Evolutionary conservation across 2,329 filamentous ascomycete genomes (phyloP).

Genomic region (Rhexocercosporidium sp.): DNA sequence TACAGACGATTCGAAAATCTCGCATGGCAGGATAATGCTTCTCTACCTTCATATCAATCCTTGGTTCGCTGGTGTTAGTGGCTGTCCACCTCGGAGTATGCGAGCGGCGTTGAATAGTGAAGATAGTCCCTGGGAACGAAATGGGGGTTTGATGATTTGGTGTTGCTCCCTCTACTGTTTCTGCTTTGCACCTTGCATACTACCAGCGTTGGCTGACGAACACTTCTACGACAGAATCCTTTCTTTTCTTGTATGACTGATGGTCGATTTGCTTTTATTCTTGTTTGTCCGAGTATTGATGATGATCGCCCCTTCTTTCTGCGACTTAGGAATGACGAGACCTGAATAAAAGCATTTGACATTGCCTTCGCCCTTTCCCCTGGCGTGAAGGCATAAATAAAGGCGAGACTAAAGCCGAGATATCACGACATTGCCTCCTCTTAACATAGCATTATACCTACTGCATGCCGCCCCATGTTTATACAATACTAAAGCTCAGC

Average conservation of each 20-base stretch:
- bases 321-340: not conserved
- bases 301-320: constrained; percentile 14
- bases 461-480: not conserved
- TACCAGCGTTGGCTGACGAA: constrained; percentile 15
- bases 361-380: not conserved
- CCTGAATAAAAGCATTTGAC: constrained; percentile 2
- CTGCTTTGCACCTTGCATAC: constrained; percentile 15
- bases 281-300: constrained; percentile 19
- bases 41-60: constrained; percentile 12
- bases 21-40: not conserved
- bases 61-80: constrained; percentile 16
- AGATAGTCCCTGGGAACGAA: constrained; percentile 19
- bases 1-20: not conserved
- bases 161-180: constrained; percentile 1
- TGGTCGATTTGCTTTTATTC: not conserved
- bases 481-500: constrained; percentile 4
- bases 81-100: not conserved
- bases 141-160: constrained; percentile 20
- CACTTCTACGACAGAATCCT: constrained; percentile 16
- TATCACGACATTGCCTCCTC: not conserved
- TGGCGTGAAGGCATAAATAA: not conserved
- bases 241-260: constrained; percentile 17
- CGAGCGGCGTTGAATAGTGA: constrained; percentile 9
- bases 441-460: not conserved
- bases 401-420: not conserved